A percentile compares a stretch with the other conserved stretches of the same genome.
Conservation (phyloP, 495 filamentous ascomycete species). For the Penicillium coprophilum region DNA sequence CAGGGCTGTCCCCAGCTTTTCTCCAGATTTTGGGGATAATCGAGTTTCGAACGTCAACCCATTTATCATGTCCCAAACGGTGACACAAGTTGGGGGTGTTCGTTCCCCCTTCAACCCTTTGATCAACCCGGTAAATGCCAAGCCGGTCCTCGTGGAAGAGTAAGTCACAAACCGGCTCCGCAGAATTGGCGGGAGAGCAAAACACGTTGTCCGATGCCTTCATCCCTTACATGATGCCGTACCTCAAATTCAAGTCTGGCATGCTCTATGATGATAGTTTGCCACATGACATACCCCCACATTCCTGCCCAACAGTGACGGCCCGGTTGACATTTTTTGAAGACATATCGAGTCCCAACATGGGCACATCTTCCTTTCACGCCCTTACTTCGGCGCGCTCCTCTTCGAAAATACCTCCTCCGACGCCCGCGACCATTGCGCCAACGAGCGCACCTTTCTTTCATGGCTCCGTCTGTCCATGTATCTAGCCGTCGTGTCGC, state of each 20-base stretch:
- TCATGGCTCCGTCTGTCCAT: conserved; percentile 91
- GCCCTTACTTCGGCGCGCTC: conserved; percentile 72
- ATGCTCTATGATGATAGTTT: background rate
- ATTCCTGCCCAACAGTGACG: background rate
- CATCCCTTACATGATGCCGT: conserved; percentile 3
- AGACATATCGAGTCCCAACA: conserved; percentile 36
- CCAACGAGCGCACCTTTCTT: conserved; percentile 71
- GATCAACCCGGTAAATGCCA: conserved; percentile 36
- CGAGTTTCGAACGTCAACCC: background rate
- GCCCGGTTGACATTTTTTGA: background rate
- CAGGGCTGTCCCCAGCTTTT: conserved; percentile 2
- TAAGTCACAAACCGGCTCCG: conserved; percentile 21
- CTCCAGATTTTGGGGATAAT: background rate
- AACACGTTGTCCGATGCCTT: background rate
- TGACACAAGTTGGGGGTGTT: conserved; percentile 2
- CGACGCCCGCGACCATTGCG: conserved; percentile 73
- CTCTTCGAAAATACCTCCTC: conserved; percentile 86
- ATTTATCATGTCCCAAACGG: conserved; percentile 16
- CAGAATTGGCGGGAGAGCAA: background rate
- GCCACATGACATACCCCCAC: background rate
- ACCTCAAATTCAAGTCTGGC: background rate
- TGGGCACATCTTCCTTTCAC: conserved; percentile 60
- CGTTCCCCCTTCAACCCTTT: conserved; percentile 39
- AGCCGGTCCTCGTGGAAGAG: conserved; percentile 44
- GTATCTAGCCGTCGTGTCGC: conserved; percentile 84